Conservation (phyloP, 345 rosid species). For the Populus pruinosa region DNA sequence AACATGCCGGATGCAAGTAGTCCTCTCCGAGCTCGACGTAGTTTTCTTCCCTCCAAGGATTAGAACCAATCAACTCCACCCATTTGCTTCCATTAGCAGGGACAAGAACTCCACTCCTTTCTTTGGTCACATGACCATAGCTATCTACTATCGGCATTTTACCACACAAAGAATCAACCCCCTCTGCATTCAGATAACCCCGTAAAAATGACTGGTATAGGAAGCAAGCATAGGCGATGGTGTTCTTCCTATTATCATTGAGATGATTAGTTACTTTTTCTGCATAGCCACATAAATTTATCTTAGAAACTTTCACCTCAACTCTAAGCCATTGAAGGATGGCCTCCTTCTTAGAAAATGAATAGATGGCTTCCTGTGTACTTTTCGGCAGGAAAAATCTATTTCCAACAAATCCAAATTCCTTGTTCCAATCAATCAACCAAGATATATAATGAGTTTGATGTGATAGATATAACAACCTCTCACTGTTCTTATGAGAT, state of each 20-base stretch:
- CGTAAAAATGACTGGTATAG: conserved; percentile 38
- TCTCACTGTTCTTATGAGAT: neutral
- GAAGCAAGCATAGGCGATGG: conserved; percentile 52
- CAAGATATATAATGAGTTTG: conserved; percentile 18
- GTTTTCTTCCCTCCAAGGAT: conserved; percentile 45
- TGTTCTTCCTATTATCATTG: conserved; percentile 28
- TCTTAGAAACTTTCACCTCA: neutral
- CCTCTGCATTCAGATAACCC: conserved; percentile 13
- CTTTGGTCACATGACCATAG: conserved; percentile 32
- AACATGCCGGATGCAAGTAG: conserved; percentile 33
- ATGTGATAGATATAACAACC: conserved; percentile 23
- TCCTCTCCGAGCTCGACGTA: conserved; percentile 53
- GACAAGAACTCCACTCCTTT: conserved; percentile 44
- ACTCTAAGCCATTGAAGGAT: conserved; percentile 42
- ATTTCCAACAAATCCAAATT: conserved; percentile 34
- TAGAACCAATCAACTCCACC: conserved; percentile 46
- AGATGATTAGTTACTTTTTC: conserved; percentile 13
- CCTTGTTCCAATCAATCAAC: conserved; percentile 57
- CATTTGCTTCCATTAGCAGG: conserved; percentile 67
- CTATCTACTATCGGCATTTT: conserved; percentile 57
- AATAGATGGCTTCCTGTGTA: conserved; percentile 34
- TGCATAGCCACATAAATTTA: conserved; percentile 37
- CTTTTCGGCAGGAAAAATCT: conserved; percentile 42
- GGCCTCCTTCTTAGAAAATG: conserved; percentile 14
- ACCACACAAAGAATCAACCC: conserved; percentile 29